Evolutionary conservation across 1,284 basidiomycete genomes (phyloP), one percentile per base, ranked within the genome.

Genomic region (Leccinum laetum): DNA sequence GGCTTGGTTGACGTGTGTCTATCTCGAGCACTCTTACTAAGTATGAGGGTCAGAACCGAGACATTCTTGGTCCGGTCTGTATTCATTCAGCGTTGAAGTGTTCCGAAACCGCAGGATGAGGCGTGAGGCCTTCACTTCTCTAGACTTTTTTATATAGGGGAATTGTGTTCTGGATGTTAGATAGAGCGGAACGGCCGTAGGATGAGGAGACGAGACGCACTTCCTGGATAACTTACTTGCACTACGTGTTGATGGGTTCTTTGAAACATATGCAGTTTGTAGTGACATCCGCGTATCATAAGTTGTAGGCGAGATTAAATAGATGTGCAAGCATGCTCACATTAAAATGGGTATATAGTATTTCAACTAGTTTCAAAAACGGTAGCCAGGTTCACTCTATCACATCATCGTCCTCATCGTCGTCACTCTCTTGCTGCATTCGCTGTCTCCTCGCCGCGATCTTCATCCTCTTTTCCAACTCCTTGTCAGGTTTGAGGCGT

Each of bases 361-460:
- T 6, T 37, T 55, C n/a, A 21, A 52, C 53, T 49, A 21, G 11
- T 18, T 21, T 49, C 46, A 11, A 49, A 49, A 46, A 41, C 16
- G 26, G 61, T 58, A 61, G 18, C n/a, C 46, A 18, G 29, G 6
- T 65, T 79, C 75, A 90, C 66, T 92, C 90, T 64, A 92, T 80
- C 35, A 92, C 83, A 68, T 90, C 88, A 58, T 86, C 88, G 5
- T 78, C 86, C 60, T 86, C 88, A 3, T 78, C 87, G 39, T 89
- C 87, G 37, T 89, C 87, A 3, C 78, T 81, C 46, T 85, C 81
- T 64, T 82, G 81, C 52, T 78, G 77, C 62, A 80, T 80, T 70
- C 80, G 80, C 65, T 81, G 79, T 60, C 87, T 81, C 64, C 87
- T 82, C 5, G 80, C 78, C 61, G 81, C 81, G 5, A 82, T 82